phyloP scores from a whole-genome alignment of 2,329 filamentous ascomycete species.

The Ophiognomonia clavigignenti-juglandacearum region DNA sequence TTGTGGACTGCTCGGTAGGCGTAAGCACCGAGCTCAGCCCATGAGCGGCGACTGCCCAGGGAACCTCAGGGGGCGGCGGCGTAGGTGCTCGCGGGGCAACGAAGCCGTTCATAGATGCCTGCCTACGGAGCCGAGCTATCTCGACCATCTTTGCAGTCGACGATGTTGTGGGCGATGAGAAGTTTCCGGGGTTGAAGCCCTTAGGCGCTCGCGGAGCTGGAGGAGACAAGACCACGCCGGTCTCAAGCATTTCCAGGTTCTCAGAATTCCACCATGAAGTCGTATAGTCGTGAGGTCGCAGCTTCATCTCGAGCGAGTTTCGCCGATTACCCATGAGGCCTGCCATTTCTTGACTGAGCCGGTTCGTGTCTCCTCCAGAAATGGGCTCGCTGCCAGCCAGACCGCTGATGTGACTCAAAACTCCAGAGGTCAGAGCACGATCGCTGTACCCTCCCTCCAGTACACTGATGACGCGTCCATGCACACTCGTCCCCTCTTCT shows the following conservation, averaged over 20 bases:
- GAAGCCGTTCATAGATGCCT: constrained; percentile 48
- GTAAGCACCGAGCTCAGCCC: constrained; percentile 81
- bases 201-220: constrained; percentile 50
- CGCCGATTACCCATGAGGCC: constrained; percentile 33
- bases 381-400: constrained; percentile 55
- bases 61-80: constrained; percentile 73
- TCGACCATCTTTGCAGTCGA: constrained; percentile 77
- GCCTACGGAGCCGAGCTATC: constrained; percentile 60
- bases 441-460: constrained; percentile 96
- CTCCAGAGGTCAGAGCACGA: constrained; percentile 79
- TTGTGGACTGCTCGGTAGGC: constrained; percentile 67
- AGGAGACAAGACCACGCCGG: constrained; percentile 45
- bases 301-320: constrained; percentile 24
- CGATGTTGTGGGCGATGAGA: constrained; percentile 81
- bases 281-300: constrained; percentile 51
- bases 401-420: constrained; percentile 85
- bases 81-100: constrained; percentile 45
- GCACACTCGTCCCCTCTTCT: constrained; percentile 70
- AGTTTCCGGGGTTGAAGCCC: constrained; percentile 60
- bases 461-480: constrained; percentile 86
- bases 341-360: constrained; percentile 50
- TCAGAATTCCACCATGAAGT: constrained; percentile 65
- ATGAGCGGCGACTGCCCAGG: constrained; percentile 79
- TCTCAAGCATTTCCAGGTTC: constrained; percentile 66
- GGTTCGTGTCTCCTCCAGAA: constrained; percentile 34